Percentiles rank a stretch among this genome's conserved stretches.
Conservation (phyloP, 1,284 basidiomycete genomes). For the Ceratobasidium sp. region DNA sequence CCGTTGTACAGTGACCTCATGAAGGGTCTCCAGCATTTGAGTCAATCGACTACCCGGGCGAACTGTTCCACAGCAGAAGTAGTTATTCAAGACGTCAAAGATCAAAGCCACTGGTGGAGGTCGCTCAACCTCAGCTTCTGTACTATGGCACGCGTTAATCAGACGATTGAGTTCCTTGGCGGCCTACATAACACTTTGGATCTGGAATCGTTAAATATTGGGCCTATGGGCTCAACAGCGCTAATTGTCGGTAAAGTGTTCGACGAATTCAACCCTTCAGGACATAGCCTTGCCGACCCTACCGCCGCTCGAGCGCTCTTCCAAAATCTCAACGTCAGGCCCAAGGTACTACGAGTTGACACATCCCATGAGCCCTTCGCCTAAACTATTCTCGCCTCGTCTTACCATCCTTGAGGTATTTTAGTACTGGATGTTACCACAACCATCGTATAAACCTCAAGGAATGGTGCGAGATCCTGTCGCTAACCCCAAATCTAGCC, state of each 20-base stretch:
- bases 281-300: neutral
- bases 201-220: slow-evolving; percentile 13
- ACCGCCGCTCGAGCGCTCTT: neutral
- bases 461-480: slow-evolving; percentile 13
- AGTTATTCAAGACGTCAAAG: neutral
- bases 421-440: neutral
- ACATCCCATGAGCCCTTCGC: neutral
- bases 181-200: neutral
- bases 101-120: neutral
- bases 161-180: neutral
- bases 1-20: neutral
- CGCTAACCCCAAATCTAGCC: slow-evolving; percentile 6
- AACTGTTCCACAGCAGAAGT: neutral
- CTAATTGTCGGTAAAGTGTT: neutral
- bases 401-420: neutral
- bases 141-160: neutral
- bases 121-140: slow-evolving; percentile 7
- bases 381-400: neutral
- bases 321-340: neutral
- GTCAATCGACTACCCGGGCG: neutral
- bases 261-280: neutral
- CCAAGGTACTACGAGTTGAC: neutral
- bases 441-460: neutral
- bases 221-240: neutral
- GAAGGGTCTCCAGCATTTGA: neutral